phyloP scores from a whole-genome alignment of 1,284 basidiomycete genomes.

The Pulveroboletus sp. region DNA sequence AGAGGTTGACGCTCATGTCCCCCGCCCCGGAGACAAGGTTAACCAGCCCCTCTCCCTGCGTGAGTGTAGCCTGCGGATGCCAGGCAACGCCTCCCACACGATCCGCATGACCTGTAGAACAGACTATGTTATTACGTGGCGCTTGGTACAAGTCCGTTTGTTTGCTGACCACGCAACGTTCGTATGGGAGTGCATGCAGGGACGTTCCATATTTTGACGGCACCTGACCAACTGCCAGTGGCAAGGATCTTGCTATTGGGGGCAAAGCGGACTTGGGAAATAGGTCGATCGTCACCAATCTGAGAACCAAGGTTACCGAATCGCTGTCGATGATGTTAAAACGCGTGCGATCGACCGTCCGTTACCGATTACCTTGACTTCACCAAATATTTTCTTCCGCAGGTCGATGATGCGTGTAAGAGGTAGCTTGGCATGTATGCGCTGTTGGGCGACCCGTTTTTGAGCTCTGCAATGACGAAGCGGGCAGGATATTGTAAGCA shows the following conservation, averaged over 20 bases:
- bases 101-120: constrained; percentile 75
- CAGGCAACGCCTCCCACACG: constrained; percentile 95
- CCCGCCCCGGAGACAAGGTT: constrained; percentile 93
- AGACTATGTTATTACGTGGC: constrained; percentile 15
- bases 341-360: neutral
- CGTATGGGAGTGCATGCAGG: constrained; percentile 81
- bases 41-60: constrained; percentile 65
- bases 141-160: neutral
- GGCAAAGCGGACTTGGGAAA: constrained; percentile 93
- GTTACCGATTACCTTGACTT: constrained; percentile 71
- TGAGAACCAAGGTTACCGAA: constrained; percentile 94
- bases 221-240: constrained; percentile 95
- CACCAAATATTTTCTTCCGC: constrained; percentile 84
- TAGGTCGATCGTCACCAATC: constrained; percentile 94
- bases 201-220: constrained; percentile 93
- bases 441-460: constrained; percentile 87
- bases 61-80: constrained; percentile 93
- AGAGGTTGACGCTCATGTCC: constrained; percentile 84
- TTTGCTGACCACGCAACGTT: constrained; percentile 63
- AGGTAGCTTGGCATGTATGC: constrained; percentile 84
- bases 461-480: constrained; percentile 75
- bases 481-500: constrained; percentile 65
- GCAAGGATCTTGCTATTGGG: constrained; percentile 88
- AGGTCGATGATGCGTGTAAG: constrained; percentile 89
- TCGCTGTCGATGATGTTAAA: constrained; percentile 50